Percentiles rank a stretch among this genome's conserved stretches.
Conservation (phyloP, 805 yeast species). For the Myxozyma lipomycoides region DNA sequence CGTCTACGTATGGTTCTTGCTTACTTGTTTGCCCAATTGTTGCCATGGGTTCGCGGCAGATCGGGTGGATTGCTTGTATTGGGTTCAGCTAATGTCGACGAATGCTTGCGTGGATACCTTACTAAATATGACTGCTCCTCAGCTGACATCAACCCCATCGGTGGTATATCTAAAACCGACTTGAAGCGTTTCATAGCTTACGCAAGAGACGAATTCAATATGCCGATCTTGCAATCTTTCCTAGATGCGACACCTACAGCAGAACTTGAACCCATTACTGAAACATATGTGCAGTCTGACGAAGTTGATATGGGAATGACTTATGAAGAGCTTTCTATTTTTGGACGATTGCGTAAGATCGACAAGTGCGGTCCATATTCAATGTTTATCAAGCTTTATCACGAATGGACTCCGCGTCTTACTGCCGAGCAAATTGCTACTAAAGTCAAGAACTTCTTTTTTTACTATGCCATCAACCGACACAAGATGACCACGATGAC, state of each 20-base stretch:
- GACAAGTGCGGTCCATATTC: constrained; percentile 95
- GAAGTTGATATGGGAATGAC: constrained; percentile 99
- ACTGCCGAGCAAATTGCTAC: constrained; percentile 82
- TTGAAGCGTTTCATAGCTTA: constrained; percentile 79
- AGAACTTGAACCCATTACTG: constrained; percentile 93
- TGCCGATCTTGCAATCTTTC: constrained; percentile 76
- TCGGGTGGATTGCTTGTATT: constrained; percentile 78
- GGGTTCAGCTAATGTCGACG: constrained; percentile 97
- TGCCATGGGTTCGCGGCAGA: constrained; percentile 89
- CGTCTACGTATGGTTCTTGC: constrained; percentile 91
- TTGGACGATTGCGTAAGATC: constrained; percentile 87
- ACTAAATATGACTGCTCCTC: constrained; percentile 97
- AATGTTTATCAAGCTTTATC: constrained; percentile 84
- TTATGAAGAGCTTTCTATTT: constrained; percentile 84
- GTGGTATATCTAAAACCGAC: constrained; percentile 96
- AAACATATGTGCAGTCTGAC: constrained; percentile 88
- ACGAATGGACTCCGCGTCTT: constrained; percentile 84
- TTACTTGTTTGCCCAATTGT: constrained; percentile 85
- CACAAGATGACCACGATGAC: constrained; percentile 98
- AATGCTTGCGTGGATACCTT: constrained; percentile 88
- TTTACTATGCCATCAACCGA: constrained; percentile 89
- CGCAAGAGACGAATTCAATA: constrained; percentile 61
- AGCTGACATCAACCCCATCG: constrained; percentile 97
- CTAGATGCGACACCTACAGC: constrained; percentile 95
- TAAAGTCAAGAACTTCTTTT: constrained; percentile 89